Conservation (phyloP, 2,329 filamentous ascomycete genomes). For the Cladophialophora immunda region DNA sequence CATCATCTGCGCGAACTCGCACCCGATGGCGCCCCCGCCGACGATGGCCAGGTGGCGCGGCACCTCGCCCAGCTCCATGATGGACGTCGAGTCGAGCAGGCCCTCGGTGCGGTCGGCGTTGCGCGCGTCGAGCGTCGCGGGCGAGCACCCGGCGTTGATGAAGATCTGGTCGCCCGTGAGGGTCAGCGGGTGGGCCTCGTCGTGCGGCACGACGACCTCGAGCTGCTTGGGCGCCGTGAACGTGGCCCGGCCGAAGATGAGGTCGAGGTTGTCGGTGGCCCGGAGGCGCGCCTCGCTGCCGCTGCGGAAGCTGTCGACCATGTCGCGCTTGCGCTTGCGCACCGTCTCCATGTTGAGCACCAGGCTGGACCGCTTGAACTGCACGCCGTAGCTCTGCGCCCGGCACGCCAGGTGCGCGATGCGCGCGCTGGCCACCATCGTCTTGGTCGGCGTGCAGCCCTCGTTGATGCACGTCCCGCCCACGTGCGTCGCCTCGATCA, state of each 20-base stretch:
- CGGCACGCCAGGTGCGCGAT: conserved; percentile 57
- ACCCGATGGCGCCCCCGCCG: conserved; percentile 63
- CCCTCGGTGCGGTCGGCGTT: conserved; percentile 34
- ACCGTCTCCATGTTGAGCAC: conserved; percentile 60
- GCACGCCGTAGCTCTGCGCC: conserved; percentile 58
- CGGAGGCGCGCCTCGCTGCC: conserved; percentile 57
- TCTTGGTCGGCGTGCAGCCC: conserved; percentile 67
- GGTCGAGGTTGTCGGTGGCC: conserved; percentile 50
- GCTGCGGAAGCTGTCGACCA: conserved; percentile 59
- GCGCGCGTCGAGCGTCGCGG: conserved; percentile 33
- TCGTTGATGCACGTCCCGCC: conserved; percentile 65
- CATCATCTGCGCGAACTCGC: conserved; percentile 65
- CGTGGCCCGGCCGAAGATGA: conserved; percentile 56
- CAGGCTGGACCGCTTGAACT: conserved; percentile 43
- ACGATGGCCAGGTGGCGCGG: conserved; percentile 61
- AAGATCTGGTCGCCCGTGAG: conserved; percentile 47
- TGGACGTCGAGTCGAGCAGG: conserved; percentile 39
- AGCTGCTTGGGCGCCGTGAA: conserved; percentile 55
- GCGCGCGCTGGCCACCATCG: conserved; percentile 63
- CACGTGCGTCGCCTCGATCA: conserved; percentile 60
- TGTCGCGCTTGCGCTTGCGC: conserved; percentile 62
- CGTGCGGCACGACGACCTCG: conserved; percentile 43
- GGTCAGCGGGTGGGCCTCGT: conserved; percentile 39
- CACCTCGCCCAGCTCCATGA: conserved; percentile 41
- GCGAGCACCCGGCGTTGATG: conserved; percentile 41